phyloP scores from a whole-genome alignment of 2,329 filamentous ascomycete species.

The Botrytis hyacinthi region DNA sequence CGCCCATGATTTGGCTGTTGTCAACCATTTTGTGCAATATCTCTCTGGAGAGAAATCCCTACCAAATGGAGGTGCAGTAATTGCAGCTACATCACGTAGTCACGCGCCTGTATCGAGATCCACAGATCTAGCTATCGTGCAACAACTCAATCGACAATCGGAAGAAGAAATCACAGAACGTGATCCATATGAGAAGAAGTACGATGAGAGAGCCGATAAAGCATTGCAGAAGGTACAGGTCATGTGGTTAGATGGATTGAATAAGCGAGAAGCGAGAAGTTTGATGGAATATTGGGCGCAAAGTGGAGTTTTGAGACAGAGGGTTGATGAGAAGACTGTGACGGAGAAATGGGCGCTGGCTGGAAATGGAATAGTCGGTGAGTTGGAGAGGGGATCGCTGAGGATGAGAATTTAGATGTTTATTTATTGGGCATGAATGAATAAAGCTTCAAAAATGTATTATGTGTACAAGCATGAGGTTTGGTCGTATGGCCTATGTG shows the following conservation, averaged over 20 bases:
- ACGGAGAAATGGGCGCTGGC: conserved; percentile 81
- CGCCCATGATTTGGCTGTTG: conserved; percentile 76
- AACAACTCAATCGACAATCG: conserved; percentile 48
- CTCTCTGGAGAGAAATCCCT: conserved; percentile 59
- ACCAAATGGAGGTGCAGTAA: conserved; percentile 73
- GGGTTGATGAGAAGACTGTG: conserved; percentile 68
- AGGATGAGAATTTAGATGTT: conserved; percentile 38
- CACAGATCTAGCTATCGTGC: conserved; percentile 65
- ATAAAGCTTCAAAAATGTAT: not conserved
- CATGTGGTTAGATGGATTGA: conserved; percentile 64
- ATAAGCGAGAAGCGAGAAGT: conserved; percentile 68
- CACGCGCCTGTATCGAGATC: conserved; percentile 65
- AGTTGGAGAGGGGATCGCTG: conserved; percentile 71
- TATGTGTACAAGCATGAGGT: not conserved
- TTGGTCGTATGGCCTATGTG: not conserved
- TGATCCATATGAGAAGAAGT: conserved; percentile 55
- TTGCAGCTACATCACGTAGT: conserved; percentile 71
- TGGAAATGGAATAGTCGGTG: conserved; percentile 78
- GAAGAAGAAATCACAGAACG: conserved; percentile 42
- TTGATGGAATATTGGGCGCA: conserved; percentile 93
- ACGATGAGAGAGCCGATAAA: conserved; percentile 56
- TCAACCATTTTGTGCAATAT: conserved; percentile 71
- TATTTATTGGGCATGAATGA: not conserved
- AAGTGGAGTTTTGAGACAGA: conserved; percentile 73
- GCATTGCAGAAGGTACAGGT: conserved; percentile 51